Evolutionary conservation across 805 yeast species (phyloP), one percentile per base, ranked within the genome.

Genomic region (Candida taoyuanica): DNA sequence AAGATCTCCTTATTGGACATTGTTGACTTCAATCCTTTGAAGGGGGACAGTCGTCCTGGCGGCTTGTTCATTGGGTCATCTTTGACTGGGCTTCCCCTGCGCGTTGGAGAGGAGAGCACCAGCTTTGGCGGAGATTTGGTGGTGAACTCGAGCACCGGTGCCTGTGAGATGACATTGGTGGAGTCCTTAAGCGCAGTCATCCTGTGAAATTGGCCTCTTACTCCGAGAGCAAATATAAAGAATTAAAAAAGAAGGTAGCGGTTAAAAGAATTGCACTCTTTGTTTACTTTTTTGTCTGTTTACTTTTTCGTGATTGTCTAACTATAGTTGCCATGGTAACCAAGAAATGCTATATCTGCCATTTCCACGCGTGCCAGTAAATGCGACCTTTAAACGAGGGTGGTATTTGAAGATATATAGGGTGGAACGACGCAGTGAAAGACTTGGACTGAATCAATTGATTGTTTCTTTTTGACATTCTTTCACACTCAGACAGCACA

Each of bases 21-120:
- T 3, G 12, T 26, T 9, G 52, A 17, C 31, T 27, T 43, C n/a
- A 38, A 16, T 0, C 55, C 55, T 27, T 52, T 55, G 45, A 50
- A 44, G 2, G 60, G 58, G 2, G 58, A 52, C 1, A 55, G 16
- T 26, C 59, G 42, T 4, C 31, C 46, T 16, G 59, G 55, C 27
- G 57, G 51, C 24, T 46, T 48, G 17, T 19, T 27, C 33, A 48
- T 19, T 5, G 43, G 42, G 14, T 23, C 36, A 6, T 34, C 45
- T 37, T 34, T 41, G 17, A 7, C 16, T 15, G 33, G 42, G 31
- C 42, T 40, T 12, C n/a, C n/a, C n/a, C 20, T 30, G 25, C 39
- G 37, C 3, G 15, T 29, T 3, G 39, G 39, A 2, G 39, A 35
- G 2, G 33, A 25, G 12, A 18, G 30, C 11, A 26, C 13, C 26